These are phyloP conservation scores for Dactylellina leptospora DNA, from an alignment of 2,329 filamentous ascomycete species.

Conservation along the genomic window DNA sequence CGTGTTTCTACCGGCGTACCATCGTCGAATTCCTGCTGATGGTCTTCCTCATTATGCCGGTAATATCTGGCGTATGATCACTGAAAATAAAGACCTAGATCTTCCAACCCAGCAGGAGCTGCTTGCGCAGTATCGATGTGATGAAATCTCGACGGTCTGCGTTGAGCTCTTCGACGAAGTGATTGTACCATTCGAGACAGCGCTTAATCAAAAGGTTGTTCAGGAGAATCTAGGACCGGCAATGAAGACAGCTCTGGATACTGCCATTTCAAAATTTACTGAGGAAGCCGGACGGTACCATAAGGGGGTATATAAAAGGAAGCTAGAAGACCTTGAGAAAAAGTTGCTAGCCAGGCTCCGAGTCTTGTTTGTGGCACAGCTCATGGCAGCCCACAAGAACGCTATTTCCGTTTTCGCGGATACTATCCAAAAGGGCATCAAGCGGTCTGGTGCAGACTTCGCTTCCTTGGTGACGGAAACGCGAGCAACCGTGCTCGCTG, in stretches of 20 bases:
- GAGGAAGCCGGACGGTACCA: slow-evolving; percentile 92
- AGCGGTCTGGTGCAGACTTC: slow-evolving; percentile 90
- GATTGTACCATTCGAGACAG: slow-evolving; percentile 84
- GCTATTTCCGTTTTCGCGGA: slow-evolving; percentile 86
- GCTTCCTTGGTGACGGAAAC: slow-evolving; percentile 88
- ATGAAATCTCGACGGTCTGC: slow-evolving; percentile 93
- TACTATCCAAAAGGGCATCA: slow-evolving; percentile 84
- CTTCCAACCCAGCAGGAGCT: slow-evolving; percentile 96
- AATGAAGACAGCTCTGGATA: slow-evolving; percentile 76
- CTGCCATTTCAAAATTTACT: slow-evolving; percentile 84
- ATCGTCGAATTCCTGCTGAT: slow-evolving; percentile 93
- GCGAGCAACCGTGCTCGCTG: slow-evolving; percentile 76
- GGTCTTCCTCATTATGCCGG: slow-evolving; percentile 95
- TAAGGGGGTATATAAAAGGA: slow-evolving; percentile 90
- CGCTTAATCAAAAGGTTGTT: slow-evolving; percentile 76
- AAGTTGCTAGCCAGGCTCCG: slow-evolving; percentile 92
- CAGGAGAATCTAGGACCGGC: slow-evolving; percentile 77
- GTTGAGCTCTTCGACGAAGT: slow-evolving; percentile 81
- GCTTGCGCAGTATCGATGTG: slow-evolving; percentile 94
- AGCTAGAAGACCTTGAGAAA: slow-evolving; percentile 81
- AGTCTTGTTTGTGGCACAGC: slow-evolving; percentile 84
- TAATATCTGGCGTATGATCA: slow-evolving; percentile 97
- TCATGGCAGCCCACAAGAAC: slow-evolving; percentile 86
- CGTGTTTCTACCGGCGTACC: slow-evolving; percentile 91
- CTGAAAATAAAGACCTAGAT: slow-evolving; percentile 97